Base-by-base conservation (phyloP, 2,329 filamentous ascomycete genomes). In the Trichoderma koningiopsis region DNA sequence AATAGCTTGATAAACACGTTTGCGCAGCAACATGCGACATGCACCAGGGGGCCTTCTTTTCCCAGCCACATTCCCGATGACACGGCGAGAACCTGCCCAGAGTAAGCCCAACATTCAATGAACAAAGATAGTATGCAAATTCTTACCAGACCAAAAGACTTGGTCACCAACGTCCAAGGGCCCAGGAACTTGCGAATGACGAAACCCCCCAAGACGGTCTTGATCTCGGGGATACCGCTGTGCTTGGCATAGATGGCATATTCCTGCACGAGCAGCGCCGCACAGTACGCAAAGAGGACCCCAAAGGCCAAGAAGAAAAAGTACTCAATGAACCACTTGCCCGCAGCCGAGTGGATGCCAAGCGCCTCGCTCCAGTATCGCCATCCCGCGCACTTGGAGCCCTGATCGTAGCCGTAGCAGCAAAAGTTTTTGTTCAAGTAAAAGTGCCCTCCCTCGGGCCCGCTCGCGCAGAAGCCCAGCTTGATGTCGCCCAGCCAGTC, bases 211-310 rank as follows among this genome's bases (percentile, higher is more conserved):
- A 99, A 83, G 10, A 99, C 88, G 3, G 94, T 97, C 84, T 99
- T 99, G 81, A 99, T 96, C 83, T 99, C 95, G 6, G 95, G 94
- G 74, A 99, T 97, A 81, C 95, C 95, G 78, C 93, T 97, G 77
- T 98, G 95, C 78, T 92, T 95, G 59, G 95, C 95, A 80, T 97
- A 93, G 5, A 92, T 85, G 29, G 93, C 93, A 79, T 94, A 98
- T 74, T 91, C 88, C 74, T 91, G 89, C 16, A 98, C 94, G 66
- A 98, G 82, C 65, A 94, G 77, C 65, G 91, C 92, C 11, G 96
- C 93, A 69, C 86, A 88, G 47, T 89, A 84, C 31, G 95, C 94
- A 76, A 97, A 95, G 8, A 91, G 75, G 11, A 95, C 84, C 65
- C 94, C 96, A 75, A 94, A 91, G n/a, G 91, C 70, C 70, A 95